A percentile compares a stretch with the other conserved stretches of the same genome.
phyloP scores from a whole-genome alignment of 2,329 filamentous ascomycete species.

The Clarireedia paspali region DNA sequence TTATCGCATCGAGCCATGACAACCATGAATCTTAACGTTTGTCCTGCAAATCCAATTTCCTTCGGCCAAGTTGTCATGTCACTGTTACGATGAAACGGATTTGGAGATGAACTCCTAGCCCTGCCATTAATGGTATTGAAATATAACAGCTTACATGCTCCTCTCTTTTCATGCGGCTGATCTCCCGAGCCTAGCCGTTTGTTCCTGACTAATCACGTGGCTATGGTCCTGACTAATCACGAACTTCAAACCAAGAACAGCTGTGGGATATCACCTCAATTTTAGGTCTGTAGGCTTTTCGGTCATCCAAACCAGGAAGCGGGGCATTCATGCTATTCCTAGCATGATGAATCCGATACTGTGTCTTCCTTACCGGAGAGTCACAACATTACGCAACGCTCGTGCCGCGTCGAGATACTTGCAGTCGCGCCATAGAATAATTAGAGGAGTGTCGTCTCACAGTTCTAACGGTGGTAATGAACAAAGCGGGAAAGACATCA shows the following conservation, averaged over 20 bases:
- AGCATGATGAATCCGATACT: not conserved
- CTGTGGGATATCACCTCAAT: not conserved
- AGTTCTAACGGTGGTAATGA: no score
- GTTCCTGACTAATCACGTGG: no score
- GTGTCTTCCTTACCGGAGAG: not conserved
- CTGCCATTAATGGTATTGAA: not conserved
- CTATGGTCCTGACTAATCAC: not conserved
- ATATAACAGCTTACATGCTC: not conserved
- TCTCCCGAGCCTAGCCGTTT: no score
- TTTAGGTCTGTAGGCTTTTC: not conserved
- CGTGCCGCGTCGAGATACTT: not conserved
- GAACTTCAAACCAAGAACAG: not conserved
- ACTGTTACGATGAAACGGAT: not conserved
- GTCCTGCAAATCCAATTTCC: constrained; percentile 4
- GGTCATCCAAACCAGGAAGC: not conserved
- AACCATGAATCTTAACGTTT: not conserved
- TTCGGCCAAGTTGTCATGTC: not conserved
- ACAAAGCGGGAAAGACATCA: no score
- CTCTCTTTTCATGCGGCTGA: no score
- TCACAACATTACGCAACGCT: not conserved
- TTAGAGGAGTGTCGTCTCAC: not conserved
- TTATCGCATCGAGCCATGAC: not conserved
- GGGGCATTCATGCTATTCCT: not conserved
- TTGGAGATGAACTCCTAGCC: no score
- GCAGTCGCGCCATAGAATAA: not conserved